Percentiles rank a stretch among this genome's conserved stretches.
Evolutionary conservation across 2,329 filamentous ascomycete species (phyloP).

Genomic region (Fusarium burgessii): DNA sequence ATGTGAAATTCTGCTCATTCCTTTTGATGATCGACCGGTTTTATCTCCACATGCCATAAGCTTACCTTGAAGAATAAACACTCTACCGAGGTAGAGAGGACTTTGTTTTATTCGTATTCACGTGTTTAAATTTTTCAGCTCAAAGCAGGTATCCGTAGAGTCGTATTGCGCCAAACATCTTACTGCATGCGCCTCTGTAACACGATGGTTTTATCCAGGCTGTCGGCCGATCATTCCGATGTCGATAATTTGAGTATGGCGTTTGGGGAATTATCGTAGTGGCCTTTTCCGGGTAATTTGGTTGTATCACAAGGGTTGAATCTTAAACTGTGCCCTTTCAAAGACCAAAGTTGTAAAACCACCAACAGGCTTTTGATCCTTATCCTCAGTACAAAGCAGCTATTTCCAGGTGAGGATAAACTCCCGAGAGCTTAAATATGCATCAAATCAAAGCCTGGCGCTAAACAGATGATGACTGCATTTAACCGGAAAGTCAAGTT

Average conservation of each 20-base stretch:
- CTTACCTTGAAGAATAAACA: conserved; percentile 11
- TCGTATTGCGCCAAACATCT: conserved; percentile 5
- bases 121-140: background rate
- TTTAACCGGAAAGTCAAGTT: conserved; percentile 23
- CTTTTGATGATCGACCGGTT: conserved; percentile 16
- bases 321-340: background rate
- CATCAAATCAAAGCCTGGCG: conserved; percentile 4
- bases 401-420: conserved; percentile 28
- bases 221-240: conserved; percentile 20
- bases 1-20: background rate
- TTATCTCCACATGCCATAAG: conserved; percentile 18
- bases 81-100: background rate
- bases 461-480: background rate
- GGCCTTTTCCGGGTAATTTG: conserved; percentile 3
- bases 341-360: background rate
- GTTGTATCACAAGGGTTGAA: conserved; percentile 1
- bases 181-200: conserved; percentile 3
- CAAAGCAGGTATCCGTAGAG: conserved; percentile 13
- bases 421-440: conserved; percentile 18
- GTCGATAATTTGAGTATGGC: conserved; percentile 3
- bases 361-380: background rate
- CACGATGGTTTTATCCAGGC: conserved; percentile 3
- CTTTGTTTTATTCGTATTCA: background rate
- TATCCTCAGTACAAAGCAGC: background rate
- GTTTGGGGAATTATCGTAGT: conserved; percentile 9